phyloP scores from a whole-genome alignment of 2,329 filamentous ascomycete genomes.

The Cercospora citrullina region DNA sequence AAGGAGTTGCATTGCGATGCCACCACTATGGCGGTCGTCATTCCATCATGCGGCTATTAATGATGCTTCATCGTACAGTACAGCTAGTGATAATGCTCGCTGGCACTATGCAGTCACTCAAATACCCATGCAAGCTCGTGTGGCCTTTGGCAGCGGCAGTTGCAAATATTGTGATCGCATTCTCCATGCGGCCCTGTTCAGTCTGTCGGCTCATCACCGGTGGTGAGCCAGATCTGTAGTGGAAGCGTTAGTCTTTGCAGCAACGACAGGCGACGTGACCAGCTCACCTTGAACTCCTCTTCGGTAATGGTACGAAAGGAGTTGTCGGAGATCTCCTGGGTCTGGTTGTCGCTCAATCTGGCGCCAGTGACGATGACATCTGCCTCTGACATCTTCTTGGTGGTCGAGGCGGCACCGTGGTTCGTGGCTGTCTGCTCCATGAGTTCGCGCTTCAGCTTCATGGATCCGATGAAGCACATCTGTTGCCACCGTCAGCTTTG shows the following conservation, averaged over 20 bases:
- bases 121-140: slow-evolving; percentile 3
- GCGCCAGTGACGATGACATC: slow-evolving; percentile 21
- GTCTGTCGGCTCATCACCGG: background rate
- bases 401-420: slow-evolving; percentile 4
- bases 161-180: no score
- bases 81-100: slow-evolving; percentile 5
- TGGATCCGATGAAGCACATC: slow-evolving; percentile 10
- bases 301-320: slow-evolving; percentile 22
- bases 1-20: background rate
- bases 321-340: slow-evolving; percentile 24
- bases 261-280: background rate
- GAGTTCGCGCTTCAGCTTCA: slow-evolving; percentile 6
- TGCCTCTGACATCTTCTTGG: slow-evolving; percentile 18
- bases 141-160: background rate
- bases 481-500: background rate
- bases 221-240: slow-evolving; percentile 9
- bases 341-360: slow-evolving; percentile 25
- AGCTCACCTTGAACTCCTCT: slow-evolving; percentile 20
- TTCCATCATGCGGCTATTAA: background rate
- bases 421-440: slow-evolving; percentile 4
- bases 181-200: background rate
- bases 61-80: background rate
- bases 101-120: slow-evolving; percentile 13
- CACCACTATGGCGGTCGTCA: background rate
- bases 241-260: background rate